Conservation (phyloP, 164 flowering plant species). For the Dillenia suffruticosa region DNA sequence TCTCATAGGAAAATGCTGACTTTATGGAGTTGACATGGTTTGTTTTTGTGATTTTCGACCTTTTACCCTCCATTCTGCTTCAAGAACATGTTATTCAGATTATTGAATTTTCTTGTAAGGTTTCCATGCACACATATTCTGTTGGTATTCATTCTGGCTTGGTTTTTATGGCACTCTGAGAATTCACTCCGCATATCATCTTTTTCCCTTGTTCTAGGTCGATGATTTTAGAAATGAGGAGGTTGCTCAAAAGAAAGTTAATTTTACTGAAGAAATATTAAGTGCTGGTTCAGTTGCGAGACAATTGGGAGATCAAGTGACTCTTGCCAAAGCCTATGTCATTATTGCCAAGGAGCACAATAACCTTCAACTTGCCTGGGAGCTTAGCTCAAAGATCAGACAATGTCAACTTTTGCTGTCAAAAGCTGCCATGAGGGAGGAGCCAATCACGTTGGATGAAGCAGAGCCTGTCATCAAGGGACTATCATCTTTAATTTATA, state of each 20-base stretch:
- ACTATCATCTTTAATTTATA: constrained; percentile 64
- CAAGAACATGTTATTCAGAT: too few species aligned
- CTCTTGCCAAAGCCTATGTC: constrained; percentile 90
- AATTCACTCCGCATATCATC: too few species aligned
- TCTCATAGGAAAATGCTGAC: too few species aligned
- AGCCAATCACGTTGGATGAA: constrained; percentile 63
- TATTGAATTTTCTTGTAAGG: too few species aligned
- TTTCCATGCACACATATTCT: too few species aligned
- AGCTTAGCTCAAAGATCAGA: constrained; percentile 75
- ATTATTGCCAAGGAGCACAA: constrained; percentile 89
- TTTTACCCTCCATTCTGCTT: too few species aligned
- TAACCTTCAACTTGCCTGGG: constrained; percentile 92
- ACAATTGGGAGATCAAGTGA: constrained; percentile 86
- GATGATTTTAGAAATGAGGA: constrained; percentile 19
- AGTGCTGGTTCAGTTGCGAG: constrained; percentile 69
- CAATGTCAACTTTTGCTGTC: constrained; percentile 84
- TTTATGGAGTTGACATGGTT: too few species aligned
- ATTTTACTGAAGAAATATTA: constrained; percentile 55
- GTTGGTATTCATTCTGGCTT: too few species aligned
- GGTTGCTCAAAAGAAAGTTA: constrained; percentile 24
- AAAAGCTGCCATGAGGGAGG: constrained; percentile 79
- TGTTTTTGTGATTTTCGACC: too few species aligned
- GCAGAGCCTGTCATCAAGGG: constrained; percentile 67
- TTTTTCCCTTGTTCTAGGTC: constrained; percentile 35
- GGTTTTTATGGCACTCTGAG: too few species aligned